phyloP scores from a whole-genome alignment of 1,139 yeast genomes.

The Candida sanyaensis region DNA sequence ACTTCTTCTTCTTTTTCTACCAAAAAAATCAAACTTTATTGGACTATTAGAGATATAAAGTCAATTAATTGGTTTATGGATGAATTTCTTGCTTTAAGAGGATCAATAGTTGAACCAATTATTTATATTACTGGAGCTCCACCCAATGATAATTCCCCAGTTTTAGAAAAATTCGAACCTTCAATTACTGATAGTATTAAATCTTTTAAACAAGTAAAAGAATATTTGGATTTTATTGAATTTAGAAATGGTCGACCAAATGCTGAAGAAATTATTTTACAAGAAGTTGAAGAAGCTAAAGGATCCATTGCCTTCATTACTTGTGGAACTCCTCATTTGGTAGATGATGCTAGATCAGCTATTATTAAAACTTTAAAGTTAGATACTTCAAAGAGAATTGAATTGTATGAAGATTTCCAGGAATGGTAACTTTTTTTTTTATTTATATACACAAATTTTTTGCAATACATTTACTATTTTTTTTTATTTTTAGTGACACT shows the following conservation, averaged over 20 bases:
- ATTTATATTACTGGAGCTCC: conserved; percentile 29
- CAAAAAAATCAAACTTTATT: conserved; percentile 38
- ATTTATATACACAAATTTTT: not conserved
- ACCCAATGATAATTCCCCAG: not conserved
- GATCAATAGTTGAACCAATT: conserved; percentile 34
- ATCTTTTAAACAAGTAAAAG: conserved; percentile 5
- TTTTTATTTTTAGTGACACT: too few species aligned
- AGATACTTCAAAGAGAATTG: conserved; percentile 20
- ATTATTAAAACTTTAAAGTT: conserved; percentile 15
- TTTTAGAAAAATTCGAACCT: not conserved
- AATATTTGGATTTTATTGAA: conserved; percentile 27
- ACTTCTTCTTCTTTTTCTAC: too few species aligned
- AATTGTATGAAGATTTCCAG: conserved; percentile 22
- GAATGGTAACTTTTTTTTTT: conserved; percentile 13
- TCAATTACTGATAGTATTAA: not conserved
- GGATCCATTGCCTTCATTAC: conserved; percentile 40
- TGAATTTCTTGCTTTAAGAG: conserved; percentile 27
- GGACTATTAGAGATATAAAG: conserved; percentile 49
- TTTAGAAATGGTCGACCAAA: conserved; percentile 45
- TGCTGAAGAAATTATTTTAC: conserved; percentile 25
- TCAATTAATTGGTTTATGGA: conserved; percentile 31
- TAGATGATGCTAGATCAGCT: conserved; percentile 37
- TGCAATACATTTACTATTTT: not conserved
- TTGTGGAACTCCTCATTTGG: conserved; percentile 40
- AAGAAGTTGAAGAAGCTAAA: conserved; percentile 30